phyloP scores from a whole-genome alignment of 2,329 filamentous ascomycete species.

The Fonsecaea erecta region DNA sequence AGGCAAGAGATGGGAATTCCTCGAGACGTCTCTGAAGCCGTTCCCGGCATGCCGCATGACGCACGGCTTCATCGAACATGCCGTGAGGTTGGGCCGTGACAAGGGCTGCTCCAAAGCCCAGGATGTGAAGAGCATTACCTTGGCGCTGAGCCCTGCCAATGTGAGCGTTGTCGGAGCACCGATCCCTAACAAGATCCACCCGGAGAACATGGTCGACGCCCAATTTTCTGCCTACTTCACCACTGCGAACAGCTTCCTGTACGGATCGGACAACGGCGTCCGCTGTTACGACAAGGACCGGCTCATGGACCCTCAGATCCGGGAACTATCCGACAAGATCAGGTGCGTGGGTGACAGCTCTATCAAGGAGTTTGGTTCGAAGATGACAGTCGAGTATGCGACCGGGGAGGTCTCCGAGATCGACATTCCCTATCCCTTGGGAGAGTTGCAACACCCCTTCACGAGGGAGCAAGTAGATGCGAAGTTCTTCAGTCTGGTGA shows the following conservation, averaged over 20 bases:
- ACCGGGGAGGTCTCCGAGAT: slow-evolving; percentile 28
- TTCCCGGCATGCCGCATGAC: slow-evolving; percentile 37
- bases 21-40: slow-evolving; percentile 34
- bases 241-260: slow-evolving; percentile 37
- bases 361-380: slow-evolving; percentile 28
- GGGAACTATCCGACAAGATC: slow-evolving; percentile 31
- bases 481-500: slow-evolving; percentile 35
- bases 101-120: slow-evolving; percentile 5
- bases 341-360: slow-evolving; percentile 28
- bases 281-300: slow-evolving; percentile 26
- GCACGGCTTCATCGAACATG: slow-evolving; percentile 35
- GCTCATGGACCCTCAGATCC: slow-evolving; percentile 26
- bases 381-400: slow-evolving; percentile 30
- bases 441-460: slow-evolving; percentile 35
- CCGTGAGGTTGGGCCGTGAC: slow-evolving; percentile 24
- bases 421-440: slow-evolving; percentile 33
- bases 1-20: slow-evolving; percentile 33
- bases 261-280: slow-evolving; percentile 28
- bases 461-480: slow-evolving; percentile 31
- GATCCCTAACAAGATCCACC: slow-evolving; percentile 45
- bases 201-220: slow-evolving; percentile 44
- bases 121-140: slow-evolving; percentile 25
- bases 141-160: slow-evolving; percentile 29
- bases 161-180: slow-evolving; percentile 42
- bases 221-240: slow-evolving; percentile 46